Percentiles rank a stretch among this genome's conserved stretches.
Conservation (phyloP, 2,329 filamentous ascomycete genomes). For the Sporothrix brasiliensis region DNA sequence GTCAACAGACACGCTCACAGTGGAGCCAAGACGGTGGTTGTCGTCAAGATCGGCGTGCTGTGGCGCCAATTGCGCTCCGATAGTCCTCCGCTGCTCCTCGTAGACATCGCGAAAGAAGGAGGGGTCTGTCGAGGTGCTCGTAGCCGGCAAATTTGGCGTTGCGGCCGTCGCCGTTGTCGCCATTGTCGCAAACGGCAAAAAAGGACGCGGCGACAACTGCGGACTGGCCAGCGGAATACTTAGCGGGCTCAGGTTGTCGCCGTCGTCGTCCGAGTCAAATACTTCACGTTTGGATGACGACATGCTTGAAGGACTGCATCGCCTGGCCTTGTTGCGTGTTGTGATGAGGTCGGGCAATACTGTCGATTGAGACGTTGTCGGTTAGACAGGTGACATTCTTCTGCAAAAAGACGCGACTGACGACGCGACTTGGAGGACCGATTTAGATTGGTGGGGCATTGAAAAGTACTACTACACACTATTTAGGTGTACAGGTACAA, state of each 20-base stretch:
- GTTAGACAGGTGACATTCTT: constrained; percentile 1
- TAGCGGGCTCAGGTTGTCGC: constrained; percentile 38
- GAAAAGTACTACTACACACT: not conserved
- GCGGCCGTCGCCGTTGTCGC: not conserved
- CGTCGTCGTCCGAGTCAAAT: constrained; percentile 43
- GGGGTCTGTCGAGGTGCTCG: constrained; percentile 51
- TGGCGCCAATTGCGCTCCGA: not conserved
- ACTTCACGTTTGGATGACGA: constrained; percentile 38
- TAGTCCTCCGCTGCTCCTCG: constrained; percentile 49
- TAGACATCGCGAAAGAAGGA: constrained; percentile 54
- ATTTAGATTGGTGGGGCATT: constrained; percentile 13
- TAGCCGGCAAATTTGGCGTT: not conserved
- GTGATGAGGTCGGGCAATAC: not conserved
- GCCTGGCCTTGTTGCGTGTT: not conserved
- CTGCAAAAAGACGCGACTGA: constrained; percentile 4
- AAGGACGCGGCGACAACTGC: constrained; percentile 18
- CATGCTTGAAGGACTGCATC: constrained; percentile 36
- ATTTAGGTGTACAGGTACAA: constrained; percentile 18
- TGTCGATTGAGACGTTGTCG: not conserved
- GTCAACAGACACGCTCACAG: constrained; percentile 2
- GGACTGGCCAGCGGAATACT: constrained; percentile 31
- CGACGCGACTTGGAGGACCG: constrained; percentile 12
- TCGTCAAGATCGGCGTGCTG: not conserved
- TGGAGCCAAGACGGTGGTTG: not conserved
- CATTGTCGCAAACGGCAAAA: not conserved